phyloP scores from a whole-genome alignment of 805 yeast genomes.

The Ogataea glucozyma region DNA sequence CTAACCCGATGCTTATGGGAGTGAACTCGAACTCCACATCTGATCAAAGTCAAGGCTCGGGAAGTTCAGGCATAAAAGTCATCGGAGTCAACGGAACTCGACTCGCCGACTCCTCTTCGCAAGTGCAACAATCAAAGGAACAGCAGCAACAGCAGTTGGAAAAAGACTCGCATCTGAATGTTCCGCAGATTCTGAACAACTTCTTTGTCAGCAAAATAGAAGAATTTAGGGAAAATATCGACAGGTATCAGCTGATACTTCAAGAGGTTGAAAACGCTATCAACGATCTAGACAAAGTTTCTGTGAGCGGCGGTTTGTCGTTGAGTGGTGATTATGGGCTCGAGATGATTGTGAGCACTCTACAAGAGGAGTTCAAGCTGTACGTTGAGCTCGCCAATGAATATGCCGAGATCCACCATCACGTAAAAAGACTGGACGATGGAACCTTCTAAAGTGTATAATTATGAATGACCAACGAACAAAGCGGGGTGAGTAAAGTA shows the following conservation, averaged over 20 bases:
- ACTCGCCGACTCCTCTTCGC: constrained; percentile 17
- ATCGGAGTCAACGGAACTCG: constrained; percentile 37
- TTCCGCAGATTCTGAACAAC: constrained; percentile 50
- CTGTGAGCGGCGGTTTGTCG: constrained; percentile 29
- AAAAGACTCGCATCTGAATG: constrained; percentile 42
- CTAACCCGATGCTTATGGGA: constrained; percentile 35
- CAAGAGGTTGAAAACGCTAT: constrained; percentile 63
- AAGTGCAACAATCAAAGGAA: constrained; percentile 24
- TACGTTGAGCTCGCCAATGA: constrained; percentile 77
- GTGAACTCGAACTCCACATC: constrained; percentile 16
- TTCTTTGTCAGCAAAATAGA: constrained; percentile 50
- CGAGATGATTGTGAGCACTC: constrained; percentile 57
- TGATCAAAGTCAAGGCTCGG: constrained; percentile 26
- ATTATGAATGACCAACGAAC: neutral
- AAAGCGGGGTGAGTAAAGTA: neutral
- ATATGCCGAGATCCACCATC: constrained; percentile 69
- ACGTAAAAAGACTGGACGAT: constrained; percentile 37
- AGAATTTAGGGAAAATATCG: constrained; percentile 46
- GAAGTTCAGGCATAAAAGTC: constrained; percentile 26
- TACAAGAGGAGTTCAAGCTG: constrained; percentile 65
- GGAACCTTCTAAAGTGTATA: neutral
- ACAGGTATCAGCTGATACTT: constrained; percentile 48
- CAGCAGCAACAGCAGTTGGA: constrained; percentile 39
- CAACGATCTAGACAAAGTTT: constrained; percentile 54
- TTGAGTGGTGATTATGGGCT: constrained; percentile 39